Base-by-base conservation (phyloP, 75 land plant species). In the Azolla pinnata region DNA sequence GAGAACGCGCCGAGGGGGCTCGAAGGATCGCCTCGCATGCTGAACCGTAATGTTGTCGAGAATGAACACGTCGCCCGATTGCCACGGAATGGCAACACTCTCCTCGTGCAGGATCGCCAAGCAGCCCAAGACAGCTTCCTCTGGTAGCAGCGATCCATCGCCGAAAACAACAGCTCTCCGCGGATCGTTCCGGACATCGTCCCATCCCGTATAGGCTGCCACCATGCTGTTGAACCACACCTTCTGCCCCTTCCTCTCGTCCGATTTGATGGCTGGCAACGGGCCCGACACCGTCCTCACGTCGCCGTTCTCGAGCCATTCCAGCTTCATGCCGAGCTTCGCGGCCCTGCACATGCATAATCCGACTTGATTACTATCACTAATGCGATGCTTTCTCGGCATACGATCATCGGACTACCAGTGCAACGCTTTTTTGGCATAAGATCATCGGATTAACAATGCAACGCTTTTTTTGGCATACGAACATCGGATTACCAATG, bases 201-300 rank as follows among this genome's bases (percentile, higher is more conserved):
- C 29, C 98, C 98, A 93, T 5, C 98, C 96, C 33, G 87, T 89
- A 38, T 89, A 93, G 34, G 98, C 96, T 49, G 90, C 87, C 17
- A 88, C 98, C 87, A 89, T 93, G 74, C 96, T 88, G 60, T 93
- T 93, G 63, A 93, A 93, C 98, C 98, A 93, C 16, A 89, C 75
- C 65, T 80, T 90, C 26, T 87, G 73, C 20, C 75, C 77, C 44
- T 84, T 79, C 12, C 73, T 53, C 24, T 70, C 56, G 19, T 93
- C 98, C n/a, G 58, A 46, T 59, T 83, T 88, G 60, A 93, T 59
- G 0, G 98, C 98, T 34, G 98, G 90, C 21, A 93, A 81, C 44
- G 98, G 98, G 40, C 98, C 98, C 79, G 84, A 81, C 5, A 83
- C 65, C 29, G 98, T 77, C 62, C 85, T 93, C 48, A 85, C 90